Evolutionary conservation across 192 early-diverging fungal genomes (phyloP), one percentile per base, ranked within the genome.

Genomic region (Dimargaris xerosporica): DNA sequence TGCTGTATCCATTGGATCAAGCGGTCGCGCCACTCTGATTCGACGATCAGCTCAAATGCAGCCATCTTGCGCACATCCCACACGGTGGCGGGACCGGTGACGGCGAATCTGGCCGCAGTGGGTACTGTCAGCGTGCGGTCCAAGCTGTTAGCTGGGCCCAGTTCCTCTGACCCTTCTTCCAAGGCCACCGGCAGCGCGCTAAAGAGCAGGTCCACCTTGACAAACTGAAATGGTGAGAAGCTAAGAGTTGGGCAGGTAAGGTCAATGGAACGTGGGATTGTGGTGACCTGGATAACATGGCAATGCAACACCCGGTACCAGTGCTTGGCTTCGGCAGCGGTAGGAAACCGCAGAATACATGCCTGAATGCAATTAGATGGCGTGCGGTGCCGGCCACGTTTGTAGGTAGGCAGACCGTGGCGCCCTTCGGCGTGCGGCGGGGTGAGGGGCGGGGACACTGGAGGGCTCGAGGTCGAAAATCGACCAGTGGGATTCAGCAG

Each of bases 61-160:
- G 56, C 56, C 56, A 59, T 59, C 31, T 28, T 59, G 0, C 56
- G 56, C 23, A 59, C 56, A 15, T 59, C 56, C 56, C 56, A 59
- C 9, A 59, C 31, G 2, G 31, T 59, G 3, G 31, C 31, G 30
- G 56, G 56, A 39, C 56, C 56, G 34, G 15, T 59, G 41, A 59
- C 41, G 16, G 19, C 56, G 41, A 59, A 59, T 13, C 13, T 30
- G 34, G 56, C 56, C 19, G 56, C 31, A 13, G 13, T 16, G 56
- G 56, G 56, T 16, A 59, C 19, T n/a, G n/a, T n/a, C n/a, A n/a
- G n/a, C n/a, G n/a, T n/a, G n/a, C n/a, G n/a, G n/a, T n/a, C n/a
- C 31, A n/a, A 10, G 11, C 3, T 0, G 41, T 59, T 3, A 1
- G 13, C 54, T 15, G 21, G 5, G 1, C 15, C 3, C 16, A 7